Percentiles rank a stretch among this genome's conserved stretches.
phyloP scores from a whole-genome alignment of 2,329 filamentous ascomycete genomes.

The Aspergillus chevalieri region DNA sequence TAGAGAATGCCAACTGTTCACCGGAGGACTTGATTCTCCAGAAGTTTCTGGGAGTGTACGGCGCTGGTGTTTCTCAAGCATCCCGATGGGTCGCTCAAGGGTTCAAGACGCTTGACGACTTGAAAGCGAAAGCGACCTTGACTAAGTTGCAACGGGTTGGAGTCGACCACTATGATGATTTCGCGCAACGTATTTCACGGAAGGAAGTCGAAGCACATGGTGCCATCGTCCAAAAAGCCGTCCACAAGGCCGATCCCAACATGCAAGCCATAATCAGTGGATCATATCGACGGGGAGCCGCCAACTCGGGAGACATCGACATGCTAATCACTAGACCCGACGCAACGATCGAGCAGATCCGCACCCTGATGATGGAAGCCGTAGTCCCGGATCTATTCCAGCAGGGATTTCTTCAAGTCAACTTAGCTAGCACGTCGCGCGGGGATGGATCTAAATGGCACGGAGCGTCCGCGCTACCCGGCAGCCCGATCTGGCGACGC shows the following conservation, averaged over 20 bases:
- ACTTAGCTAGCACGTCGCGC: constrained; percentile 55
- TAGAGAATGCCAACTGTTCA: constrained; percentile 65
- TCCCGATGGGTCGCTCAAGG: constrained; percentile 71
- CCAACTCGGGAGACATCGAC: constrained; percentile 74
- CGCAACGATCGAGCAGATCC: constrained; percentile 54
- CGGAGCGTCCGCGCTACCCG: constrained; percentile 69
- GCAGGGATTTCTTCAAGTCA: constrained; percentile 61
- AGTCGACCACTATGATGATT: constrained; percentile 72
- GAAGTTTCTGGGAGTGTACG: constrained; percentile 72
- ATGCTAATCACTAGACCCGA: constrained; percentile 68
- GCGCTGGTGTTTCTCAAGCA: constrained; percentile 65
- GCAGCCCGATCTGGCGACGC: constrained; percentile 61
- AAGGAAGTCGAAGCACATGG: constrained; percentile 67
- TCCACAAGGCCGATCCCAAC: constrained; percentile 54
- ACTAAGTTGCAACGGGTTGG: constrained; percentile 67
- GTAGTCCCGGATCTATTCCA: constrained; percentile 59
- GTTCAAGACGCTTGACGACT: constrained; percentile 65
- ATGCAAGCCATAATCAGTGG: constrained; percentile 72
- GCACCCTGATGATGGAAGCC: constrained; percentile 54
- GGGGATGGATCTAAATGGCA: constrained; percentile 75
- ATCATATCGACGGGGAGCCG: constrained; percentile 74
- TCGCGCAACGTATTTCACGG: constrained; percentile 71
- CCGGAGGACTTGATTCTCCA: constrained; percentile 60
- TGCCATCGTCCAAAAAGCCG: constrained; percentile 54
- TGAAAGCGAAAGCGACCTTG: constrained; percentile 57